Evolutionary conservation across 164 flowering plant genomes (phyloP).

Genomic region (Platanus orientalis): DNA sequence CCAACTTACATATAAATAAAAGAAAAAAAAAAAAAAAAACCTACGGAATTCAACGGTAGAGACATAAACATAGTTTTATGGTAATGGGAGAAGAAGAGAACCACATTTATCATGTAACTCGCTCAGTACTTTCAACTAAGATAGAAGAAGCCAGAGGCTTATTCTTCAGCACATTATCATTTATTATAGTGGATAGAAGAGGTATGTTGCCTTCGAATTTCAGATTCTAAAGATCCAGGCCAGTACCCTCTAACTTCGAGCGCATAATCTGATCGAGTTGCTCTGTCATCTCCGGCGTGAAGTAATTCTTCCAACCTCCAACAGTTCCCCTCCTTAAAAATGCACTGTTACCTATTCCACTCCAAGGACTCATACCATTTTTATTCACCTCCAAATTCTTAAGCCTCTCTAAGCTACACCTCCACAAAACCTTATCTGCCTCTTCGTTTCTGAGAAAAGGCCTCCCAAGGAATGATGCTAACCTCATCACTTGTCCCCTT

Average conservation of each 20-base stretch:
- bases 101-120: too few relatives aligned
- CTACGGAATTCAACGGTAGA: too few relatives aligned
- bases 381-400: conserved; percentile 36
- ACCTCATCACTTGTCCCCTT: conserved; percentile 16
- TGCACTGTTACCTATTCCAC: conserved; percentile 10
- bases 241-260: conserved; percentile 17
- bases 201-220: too few relatives aligned
- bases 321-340: conserved; percentile 29
- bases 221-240: conserved; percentile 5
- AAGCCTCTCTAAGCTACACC: conserved; percentile 29
- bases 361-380: conserved; percentile 10
- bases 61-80: too few relatives aligned
- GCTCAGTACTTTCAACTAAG: too few relatives aligned
- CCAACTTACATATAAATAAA: too few relatives aligned
- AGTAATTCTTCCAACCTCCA: conserved; percentile 31
- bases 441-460: conserved; percentile 17
- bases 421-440: conserved; percentile 26
- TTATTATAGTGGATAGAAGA: too few relatives aligned
- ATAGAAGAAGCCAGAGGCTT: too few relatives aligned
- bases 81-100: too few relatives aligned
- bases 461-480: conserved; percentile 26
- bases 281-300: conserved; percentile 22
- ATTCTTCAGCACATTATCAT: too few relatives aligned
- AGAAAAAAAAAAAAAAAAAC: too few relatives aligned
- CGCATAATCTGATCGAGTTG: conserved; percentile 6